These are phyloP conservation scores for Talaromyces thailandensis DNA, from an alignment of 495 filamentous ascomycete genomes.

Conservation along the genomic window DNA sequence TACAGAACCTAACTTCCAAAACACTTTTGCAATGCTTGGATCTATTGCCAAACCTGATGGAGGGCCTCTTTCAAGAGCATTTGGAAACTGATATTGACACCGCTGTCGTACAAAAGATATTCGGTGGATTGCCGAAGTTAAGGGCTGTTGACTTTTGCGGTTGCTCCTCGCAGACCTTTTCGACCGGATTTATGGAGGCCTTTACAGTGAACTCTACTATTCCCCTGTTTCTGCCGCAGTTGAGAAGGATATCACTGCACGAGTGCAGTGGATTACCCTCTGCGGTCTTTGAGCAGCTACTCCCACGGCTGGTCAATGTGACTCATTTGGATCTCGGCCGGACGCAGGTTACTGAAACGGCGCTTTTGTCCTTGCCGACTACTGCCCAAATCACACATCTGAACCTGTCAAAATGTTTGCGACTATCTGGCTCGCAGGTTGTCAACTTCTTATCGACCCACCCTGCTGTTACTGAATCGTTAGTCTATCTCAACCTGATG, in stretches of 20 bases:
- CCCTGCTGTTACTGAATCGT: conserved; percentile 52
- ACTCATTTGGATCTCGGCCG: conserved; percentile 77
- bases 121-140: conserved; percentile 56
- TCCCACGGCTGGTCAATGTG: conserved; percentile 59
- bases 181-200: conserved; percentile 45
- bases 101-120: conserved; percentile 61
- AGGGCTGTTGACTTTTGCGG: conserved; percentile 73
- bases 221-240: conserved; percentile 41
- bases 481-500: conserved; percentile 69
- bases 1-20: conserved; percentile 70
- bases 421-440: conserved; percentile 55
- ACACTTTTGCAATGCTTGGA: conserved; percentile 70
- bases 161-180: conserved; percentile 63
- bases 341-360: conserved; percentile 67
- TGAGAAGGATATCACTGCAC: conserved; percentile 68
- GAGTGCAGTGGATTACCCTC: conserved; percentile 69
- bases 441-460: conserved; percentile 68
- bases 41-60: conserved; percentile 65
- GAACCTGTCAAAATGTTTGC: conserved; percentile 67
- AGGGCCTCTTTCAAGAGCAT: conserved; percentile 78
- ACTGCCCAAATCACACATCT: conserved; percentile 71
- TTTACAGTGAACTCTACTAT: conserved; percentile 30
- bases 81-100: conserved; percentile 68
- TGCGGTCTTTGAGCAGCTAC: conserved; percentile 58
- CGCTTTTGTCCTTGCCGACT: conserved; percentile 60